Evolutionary conservation across 1,284 basidiomycete species (phyloP).

Genomic region (Marasmius tenuissimus): DNA sequence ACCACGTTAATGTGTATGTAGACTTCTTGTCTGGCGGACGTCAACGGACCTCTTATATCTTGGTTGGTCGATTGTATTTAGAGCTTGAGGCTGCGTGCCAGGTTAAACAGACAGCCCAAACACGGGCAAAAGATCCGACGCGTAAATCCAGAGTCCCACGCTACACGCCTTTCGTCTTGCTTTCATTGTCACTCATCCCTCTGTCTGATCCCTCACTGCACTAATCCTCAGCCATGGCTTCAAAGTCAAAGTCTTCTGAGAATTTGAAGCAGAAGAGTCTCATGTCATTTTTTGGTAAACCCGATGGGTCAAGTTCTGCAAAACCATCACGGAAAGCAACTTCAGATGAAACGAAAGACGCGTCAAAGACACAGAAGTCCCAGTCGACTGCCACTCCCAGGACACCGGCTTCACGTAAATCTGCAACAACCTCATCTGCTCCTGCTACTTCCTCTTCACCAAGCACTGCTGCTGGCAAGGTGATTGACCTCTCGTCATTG

Average conservation of each 20-base stretch:
- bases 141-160: too few species aligned
- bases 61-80: too few species aligned
- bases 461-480: neutral
- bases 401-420: slow-evolving; percentile 36
- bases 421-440: slow-evolving; percentile 20
- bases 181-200: neutral
- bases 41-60: too few species aligned
- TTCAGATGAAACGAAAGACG: slow-evolving; percentile 24
- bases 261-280: slow-evolving; percentile 73
- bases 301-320: slow-evolving; percentile 20
- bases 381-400: slow-evolving; percentile 28
- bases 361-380: slow-evolving; percentile 25
- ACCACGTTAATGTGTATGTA: neutral
- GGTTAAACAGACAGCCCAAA: too few species aligned
- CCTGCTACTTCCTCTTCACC: slow-evolving; percentile 13
- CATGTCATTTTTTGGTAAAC: slow-evolving; percentile 65
- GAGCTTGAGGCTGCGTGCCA: too few species aligned
- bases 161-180: too few species aligned
- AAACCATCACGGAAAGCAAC: slow-evolving; percentile 24
- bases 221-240: slow-evolving; percentile 6
- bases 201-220: neutral
- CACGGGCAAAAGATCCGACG: too few species aligned
- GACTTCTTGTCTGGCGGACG: neutral
- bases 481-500: too few species aligned
- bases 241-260: slow-evolving; percentile 30